These are phyloP conservation scores for Paecilomyces formosus DNA, from an alignment of 2,329 filamentous ascomycete species.

Conservation along the genomic window DNA sequence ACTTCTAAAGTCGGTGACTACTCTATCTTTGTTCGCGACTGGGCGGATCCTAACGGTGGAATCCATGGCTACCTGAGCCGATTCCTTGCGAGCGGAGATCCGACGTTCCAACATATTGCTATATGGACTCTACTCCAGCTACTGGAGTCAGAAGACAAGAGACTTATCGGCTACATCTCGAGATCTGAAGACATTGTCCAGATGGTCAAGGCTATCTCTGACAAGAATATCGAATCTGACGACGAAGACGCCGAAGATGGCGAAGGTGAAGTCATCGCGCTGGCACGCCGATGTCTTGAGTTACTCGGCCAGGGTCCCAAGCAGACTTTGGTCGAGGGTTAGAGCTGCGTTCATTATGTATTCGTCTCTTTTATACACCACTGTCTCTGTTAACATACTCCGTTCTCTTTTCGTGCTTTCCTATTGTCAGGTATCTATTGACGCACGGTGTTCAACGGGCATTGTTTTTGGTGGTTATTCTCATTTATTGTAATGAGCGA, in stretches of 20 bases:
- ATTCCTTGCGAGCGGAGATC: constrained; percentile 88
- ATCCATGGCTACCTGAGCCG: constrained; percentile 92
- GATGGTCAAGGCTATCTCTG: constrained; percentile 85
- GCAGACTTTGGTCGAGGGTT: constrained; percentile 72
- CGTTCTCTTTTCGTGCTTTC: constrained; percentile 10
- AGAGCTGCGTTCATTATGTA: constrained; percentile 7
- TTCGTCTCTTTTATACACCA: constrained; percentile 3
- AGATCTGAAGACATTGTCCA: constrained; percentile 86
- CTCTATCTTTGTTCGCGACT: constrained; percentile 89
- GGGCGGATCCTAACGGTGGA: constrained; percentile 84
- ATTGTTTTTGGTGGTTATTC: constrained; percentile 20
- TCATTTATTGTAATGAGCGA: constrained; percentile 19
- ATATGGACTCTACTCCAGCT: constrained; percentile 97
- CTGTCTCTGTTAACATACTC: constrained; percentile 9
- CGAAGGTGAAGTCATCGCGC: constrained; percentile 83
- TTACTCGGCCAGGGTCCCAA: constrained; percentile 73
- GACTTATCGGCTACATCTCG: constrained; percentile 78
- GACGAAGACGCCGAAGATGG: constrained; percentile 83
- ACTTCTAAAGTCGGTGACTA: constrained; percentile 75
- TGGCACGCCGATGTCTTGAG: constrained; percentile 85
- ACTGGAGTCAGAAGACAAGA: constrained; percentile 88
- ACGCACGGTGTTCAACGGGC: constrained; percentile 23
- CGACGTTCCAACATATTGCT: constrained; percentile 97
- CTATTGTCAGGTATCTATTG: constrained; percentile 6
- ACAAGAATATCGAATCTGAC: constrained; percentile 79